Conservation (phyloP, 345 rosid species). For the Clausena lansium region DNA sequence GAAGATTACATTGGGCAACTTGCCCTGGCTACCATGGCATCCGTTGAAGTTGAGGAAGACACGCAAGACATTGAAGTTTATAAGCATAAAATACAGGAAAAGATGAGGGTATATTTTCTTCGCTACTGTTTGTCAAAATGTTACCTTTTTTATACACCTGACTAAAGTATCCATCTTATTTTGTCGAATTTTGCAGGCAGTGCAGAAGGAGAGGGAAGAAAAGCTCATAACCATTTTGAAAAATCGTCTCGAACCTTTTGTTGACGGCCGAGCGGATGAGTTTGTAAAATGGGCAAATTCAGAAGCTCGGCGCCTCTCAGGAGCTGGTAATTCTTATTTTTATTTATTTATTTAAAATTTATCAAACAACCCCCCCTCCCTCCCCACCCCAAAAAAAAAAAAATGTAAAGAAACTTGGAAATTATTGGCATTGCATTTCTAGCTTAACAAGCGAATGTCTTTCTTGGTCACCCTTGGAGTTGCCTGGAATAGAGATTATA, state of each 20-base stretch:
- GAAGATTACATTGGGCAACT: conserved; percentile 94
- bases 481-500: not conserved
- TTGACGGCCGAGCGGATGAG: conserved; percentile 61
- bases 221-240: conserved; percentile 63
- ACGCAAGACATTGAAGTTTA: conserved; percentile 44
- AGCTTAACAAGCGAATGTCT: not conserved
- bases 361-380: too few species aligned
- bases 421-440: not conserved
- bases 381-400: too few species aligned
- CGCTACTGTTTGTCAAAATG: not conserved
- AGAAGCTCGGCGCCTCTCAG: conserved; percentile 74
- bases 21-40: conserved; percentile 63
- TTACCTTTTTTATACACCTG: not conserved
- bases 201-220: conserved; percentile 77
- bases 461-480: not conserved
- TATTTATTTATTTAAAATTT: not conserved
- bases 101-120: conserved; percentile 50
- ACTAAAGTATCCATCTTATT: not conserved
- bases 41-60: conserved; percentile 56
- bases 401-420: not conserved
- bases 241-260: conserved; percentile 65
- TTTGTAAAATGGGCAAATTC: conserved; percentile 69
- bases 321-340: conserved; percentile 53
- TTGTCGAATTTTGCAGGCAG: conserved; percentile 36
- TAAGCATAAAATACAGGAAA: conserved; percentile 57